Evolutionary conservation across 345 rosid genomes (phyloP), one percentile per base, ranked within the genome.

Genomic region (Hibiscus trionum): DNA sequence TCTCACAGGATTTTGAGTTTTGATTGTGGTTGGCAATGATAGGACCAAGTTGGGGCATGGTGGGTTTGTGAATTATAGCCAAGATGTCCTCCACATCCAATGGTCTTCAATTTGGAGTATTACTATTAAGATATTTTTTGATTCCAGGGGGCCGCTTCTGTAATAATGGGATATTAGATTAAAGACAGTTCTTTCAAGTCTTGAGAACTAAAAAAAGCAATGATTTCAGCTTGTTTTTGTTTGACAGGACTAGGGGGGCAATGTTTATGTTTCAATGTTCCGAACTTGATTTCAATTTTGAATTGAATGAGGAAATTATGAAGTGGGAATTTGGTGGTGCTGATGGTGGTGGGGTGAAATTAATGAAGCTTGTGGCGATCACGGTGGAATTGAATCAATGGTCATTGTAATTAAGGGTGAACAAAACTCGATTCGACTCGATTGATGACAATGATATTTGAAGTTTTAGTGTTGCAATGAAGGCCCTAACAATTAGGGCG

Each of bases 11-110:
- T 71, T 11, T 44, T 65, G 46, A 60, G 55, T 52, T 44, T 26
- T 49, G 79, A 74, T 66, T 82, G 12, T 44, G 37, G 70, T 46
- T 44, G 55, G 37, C 56, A 66, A 49, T 67, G 57, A 69, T 77
- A 80, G 71, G 76, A 76, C 80, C 74, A 73, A 66, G 76, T 72
- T 78, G 80, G 24, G 77, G 81, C 75, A 29, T 14, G 47, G 62
- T 59, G 71, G 77, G 72, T 63, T 39, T 69, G 53, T 76, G 82
- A 74, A 77, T 72, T 70, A 80, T 76, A 70, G 59, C 77, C 68
- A 26, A 65, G 74, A 83, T 83, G 71, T 75, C 74, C 2, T 80
- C 80, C 80, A 63, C 72, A 17, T 67, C 61, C 72, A 24, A 26
- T 44, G 17, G 47, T 35, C 9, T 14, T 16, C 12, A 44, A 19